phyloP scores from a whole-genome alignment of 805 yeast species.

The Candida vaughaniae region DNA sequence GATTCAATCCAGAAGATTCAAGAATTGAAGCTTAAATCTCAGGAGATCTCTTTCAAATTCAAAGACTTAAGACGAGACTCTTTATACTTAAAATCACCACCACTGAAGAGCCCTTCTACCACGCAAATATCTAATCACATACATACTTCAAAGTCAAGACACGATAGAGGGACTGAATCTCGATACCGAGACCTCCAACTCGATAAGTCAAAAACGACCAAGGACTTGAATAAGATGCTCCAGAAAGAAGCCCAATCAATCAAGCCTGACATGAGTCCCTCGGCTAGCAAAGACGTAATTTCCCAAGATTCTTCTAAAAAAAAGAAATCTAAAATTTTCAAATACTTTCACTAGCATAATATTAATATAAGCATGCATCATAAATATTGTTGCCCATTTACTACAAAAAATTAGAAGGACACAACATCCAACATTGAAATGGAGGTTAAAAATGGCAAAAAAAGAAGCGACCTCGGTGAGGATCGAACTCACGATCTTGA shows the following conservation, averaged over 20 bases:
- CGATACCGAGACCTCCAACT: too few species aligned
- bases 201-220: conserved; percentile 1
- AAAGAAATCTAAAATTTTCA: too few species aligned
- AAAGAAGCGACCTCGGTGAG: conserved; percentile 45
- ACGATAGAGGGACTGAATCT: neutral
- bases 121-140: conserved; percentile 15
- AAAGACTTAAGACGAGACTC: conserved; percentile 12
- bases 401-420: too few species aligned
- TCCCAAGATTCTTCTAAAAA: too few species aligned
- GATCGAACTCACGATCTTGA: conserved; percentile 52
- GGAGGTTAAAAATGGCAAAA: too few species aligned
- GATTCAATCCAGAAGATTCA: conserved; percentile 32
- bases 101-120: conserved; percentile 22
- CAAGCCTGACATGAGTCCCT: too few species aligned
- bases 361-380: too few species aligned
- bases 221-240: conserved; percentile 2
- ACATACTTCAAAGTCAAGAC: conserved; percentile 4
- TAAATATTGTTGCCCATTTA: too few species aligned
- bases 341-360: too few species aligned
- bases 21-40: conserved; percentile 22
- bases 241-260: conserved; percentile 1
- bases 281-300: too few species aligned
- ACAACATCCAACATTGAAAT: too few species aligned
- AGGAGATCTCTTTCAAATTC: conserved; percentile 11
- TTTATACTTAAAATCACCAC: conserved; percentile 9